phyloP scores from a whole-genome alignment of 139 green algal species.

The Chlorella sp. region DNA sequence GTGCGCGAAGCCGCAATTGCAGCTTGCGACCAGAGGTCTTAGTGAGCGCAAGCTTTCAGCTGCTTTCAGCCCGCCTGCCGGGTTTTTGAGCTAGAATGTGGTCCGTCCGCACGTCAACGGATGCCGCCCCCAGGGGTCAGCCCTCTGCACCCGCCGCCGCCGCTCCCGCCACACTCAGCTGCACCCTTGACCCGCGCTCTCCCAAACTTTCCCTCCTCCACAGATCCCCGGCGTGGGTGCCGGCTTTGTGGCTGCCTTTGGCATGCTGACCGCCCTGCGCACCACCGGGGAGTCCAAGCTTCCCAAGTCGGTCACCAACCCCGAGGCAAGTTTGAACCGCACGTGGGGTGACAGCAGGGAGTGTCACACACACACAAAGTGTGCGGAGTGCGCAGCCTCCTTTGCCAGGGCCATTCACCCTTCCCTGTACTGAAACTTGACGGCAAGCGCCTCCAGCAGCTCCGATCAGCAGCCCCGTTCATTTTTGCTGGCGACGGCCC shows the following conservation, averaged over 20 bases:
- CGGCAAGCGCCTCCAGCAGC: no score
- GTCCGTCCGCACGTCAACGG: neutral
- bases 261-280: neutral
- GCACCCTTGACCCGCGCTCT: no score
- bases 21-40: neutral
- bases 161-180: neutral
- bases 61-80: neutral
- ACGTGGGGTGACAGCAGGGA: no score
- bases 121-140: neutral
- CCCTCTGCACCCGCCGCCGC: neutral
- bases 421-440: no score
- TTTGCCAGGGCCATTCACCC: no score
- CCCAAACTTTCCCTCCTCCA: neutral
- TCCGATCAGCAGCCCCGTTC: no score
- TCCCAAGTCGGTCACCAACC: neutral
- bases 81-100: neutral
- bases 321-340: neutral
- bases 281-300: neutral
- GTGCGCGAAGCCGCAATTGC: neutral
- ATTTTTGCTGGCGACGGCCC: neutral
- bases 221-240: neutral
- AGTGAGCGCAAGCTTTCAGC: neutral
- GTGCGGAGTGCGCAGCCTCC: neutral
- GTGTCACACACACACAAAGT: neutral
- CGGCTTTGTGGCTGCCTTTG: slow-evolving; percentile 12